These are phyloP conservation scores for Spergularia marina DNA, from an alignment of 148 eudicot species.

Conservation along the genomic window DNA sequence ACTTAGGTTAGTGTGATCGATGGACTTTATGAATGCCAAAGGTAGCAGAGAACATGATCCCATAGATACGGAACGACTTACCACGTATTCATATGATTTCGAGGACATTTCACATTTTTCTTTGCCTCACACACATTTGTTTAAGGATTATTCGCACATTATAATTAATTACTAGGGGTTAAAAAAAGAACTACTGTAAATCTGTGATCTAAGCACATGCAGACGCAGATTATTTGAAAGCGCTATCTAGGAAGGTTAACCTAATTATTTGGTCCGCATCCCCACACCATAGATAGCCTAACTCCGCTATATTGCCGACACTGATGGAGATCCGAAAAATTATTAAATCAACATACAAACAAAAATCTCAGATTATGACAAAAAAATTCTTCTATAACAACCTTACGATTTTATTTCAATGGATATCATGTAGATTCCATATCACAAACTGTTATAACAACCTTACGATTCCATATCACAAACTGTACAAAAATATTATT, in stretches of 20 bases:
- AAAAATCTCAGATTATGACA: background rate
- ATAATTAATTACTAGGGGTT: background rate
- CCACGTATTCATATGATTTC: background rate
- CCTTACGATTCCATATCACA: too few species aligned
- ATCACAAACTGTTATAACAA: too few species aligned
- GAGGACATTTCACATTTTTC: background rate
- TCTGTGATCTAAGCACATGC: conserved; percentile 13
- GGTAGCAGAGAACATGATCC: conserved; percentile 28
- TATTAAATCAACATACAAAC: background rate
- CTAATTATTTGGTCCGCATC: conserved; percentile 12
- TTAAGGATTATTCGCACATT: background rate
- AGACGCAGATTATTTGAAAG: background rate
- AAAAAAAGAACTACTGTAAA: background rate
- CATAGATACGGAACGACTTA: conserved; percentile 20
- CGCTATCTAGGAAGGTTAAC: conserved; percentile 20
- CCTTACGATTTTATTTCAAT: background rate
- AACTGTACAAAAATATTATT: too few species aligned
- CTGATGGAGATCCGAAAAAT: background rate
- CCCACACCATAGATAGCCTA: background rate
- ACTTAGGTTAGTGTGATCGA: background rate
- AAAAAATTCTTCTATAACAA: background rate
- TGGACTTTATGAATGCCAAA: conserved; percentile 17
- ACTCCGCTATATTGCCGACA: background rate
- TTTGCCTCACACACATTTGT: background rate
- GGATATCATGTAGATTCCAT: too few species aligned